Percentiles rank a stretch among this genome's conserved stretches.
These are phyloP conservation scores for Eutrema salsugineum DNA, from an alignment of 441 rosid species.

Conservation along the genomic window DNA sequence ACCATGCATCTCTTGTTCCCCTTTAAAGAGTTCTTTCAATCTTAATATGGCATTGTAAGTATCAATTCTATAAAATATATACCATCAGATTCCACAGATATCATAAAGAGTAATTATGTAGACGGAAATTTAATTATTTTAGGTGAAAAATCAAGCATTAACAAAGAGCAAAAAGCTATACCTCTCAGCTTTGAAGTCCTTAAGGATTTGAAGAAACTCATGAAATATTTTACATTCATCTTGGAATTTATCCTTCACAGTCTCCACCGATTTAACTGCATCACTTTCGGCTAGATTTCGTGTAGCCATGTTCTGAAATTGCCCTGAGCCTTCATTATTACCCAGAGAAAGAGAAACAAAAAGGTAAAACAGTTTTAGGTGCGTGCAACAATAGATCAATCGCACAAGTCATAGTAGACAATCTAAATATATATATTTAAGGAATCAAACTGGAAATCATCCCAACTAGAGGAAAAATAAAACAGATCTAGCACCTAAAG, in stretches of 20 bases:
- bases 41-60: too few species aligned
- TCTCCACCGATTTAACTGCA: conserved; percentile 72
- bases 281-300: conserved; percentile 26
- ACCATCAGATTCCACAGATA: too few species aligned
- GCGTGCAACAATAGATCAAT: background rate
- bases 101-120: too few species aligned
- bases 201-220: background rate
- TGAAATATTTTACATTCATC: conserved; percentile 55
- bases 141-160: background rate
- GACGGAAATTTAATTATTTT: background rate
- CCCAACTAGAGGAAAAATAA: too few species aligned
- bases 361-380: background rate
- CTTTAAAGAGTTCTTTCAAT: too few species aligned
- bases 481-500: too few species aligned
- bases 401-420: background rate
- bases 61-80: too few species aligned
- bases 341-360: conserved; percentile 1
- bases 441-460: too few species aligned
- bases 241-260: conserved; percentile 74
- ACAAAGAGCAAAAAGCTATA: background rate
- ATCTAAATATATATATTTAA: too few species aligned
- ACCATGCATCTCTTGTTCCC: too few species aligned
- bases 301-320: conserved; percentile 37
- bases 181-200: background rate
- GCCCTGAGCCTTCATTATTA: conserved; percentile 48